These are phyloP conservation scores for Lolium multiflorum DNA, from an alignment of 176 grass and related monocot genomes.

Conservation along the genomic window DNA sequence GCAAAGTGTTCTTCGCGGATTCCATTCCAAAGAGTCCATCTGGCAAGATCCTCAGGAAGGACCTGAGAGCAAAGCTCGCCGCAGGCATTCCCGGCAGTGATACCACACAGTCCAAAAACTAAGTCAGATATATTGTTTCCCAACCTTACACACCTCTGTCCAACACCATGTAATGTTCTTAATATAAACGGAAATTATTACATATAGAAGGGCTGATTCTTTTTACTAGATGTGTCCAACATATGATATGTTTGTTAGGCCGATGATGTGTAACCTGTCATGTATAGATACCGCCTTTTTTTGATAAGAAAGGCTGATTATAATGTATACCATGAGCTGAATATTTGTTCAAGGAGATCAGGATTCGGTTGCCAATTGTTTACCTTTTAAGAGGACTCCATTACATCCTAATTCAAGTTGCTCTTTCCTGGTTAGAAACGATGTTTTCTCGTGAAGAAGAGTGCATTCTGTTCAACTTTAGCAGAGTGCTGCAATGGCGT, in stretches of 20 bases:
- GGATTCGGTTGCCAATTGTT: not conserved
- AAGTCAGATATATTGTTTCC: slow-evolving; percentile 13
- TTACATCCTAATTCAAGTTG: no score
- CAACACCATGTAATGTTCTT: slow-evolving; percentile 57
- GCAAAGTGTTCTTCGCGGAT: slow-evolving; percentile 79
- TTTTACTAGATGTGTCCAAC: slow-evolving; percentile 45
- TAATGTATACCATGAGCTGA: slow-evolving; percentile 45
- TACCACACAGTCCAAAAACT: slow-evolving; percentile 35
- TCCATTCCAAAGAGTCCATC: slow-evolving; percentile 84
- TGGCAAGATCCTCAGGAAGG: slow-evolving; percentile 94
- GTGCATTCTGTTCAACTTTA: not conserved
- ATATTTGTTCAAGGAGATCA: slow-evolving; percentile 1
- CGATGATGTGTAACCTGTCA: slow-evolving; percentile 48
- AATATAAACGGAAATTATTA: slow-evolving; percentile 45
- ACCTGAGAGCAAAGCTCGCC: slow-evolving; percentile 79
- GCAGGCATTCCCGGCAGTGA: slow-evolving; percentile 38
- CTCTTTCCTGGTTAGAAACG: not conserved
- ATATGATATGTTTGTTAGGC: slow-evolving; percentile 48
- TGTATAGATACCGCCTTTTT: slow-evolving; percentile 65
- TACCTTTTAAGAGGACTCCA: not conserved
- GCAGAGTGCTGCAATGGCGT: not conserved
- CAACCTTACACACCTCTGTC: not conserved
- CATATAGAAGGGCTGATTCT: slow-evolving; percentile 58
- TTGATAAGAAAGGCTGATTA: slow-evolving; percentile 50
- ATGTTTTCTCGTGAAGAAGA: not conserved